Conservation (phyloP, 192 early-diverging fungal genomes). For the Paraglomus brasilianum region DNA sequence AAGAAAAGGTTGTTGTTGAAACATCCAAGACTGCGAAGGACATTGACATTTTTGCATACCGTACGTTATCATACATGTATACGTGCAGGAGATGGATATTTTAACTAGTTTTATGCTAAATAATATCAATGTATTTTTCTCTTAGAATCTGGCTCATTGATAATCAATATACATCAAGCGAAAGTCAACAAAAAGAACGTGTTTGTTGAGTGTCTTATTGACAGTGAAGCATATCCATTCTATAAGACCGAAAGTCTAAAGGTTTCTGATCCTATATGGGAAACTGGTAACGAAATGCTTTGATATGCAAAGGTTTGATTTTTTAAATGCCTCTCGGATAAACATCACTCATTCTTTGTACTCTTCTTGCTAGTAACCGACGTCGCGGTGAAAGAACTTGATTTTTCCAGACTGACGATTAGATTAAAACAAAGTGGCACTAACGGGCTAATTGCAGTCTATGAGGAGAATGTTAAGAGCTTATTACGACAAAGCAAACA, state of each 20-base stretch:
- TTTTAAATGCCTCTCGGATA: neutral
- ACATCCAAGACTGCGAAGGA: too few species aligned
- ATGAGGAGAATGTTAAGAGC: neutral
- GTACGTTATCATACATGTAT: too few species aligned
- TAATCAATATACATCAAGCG: conserved; percentile 10
- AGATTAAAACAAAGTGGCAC: conserved; percentile 38
- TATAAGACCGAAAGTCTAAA: neutral
- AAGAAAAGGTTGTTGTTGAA: conserved; percentile 15
- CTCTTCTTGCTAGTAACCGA: conserved; percentile 25
- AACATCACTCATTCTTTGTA: neutral
- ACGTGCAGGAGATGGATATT: neutral
- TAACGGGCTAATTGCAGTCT: neutral
- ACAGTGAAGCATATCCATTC: conserved; percentile 8
- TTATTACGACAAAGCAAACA: neutral
- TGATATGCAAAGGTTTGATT: too few species aligned
- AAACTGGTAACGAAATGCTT: neutral
- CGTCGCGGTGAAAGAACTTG: conserved; percentile 57
- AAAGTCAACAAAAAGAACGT: conserved; percentile 15
- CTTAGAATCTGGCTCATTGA: conserved; percentile 23
- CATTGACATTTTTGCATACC: too few species aligned
- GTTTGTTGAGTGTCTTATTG: conserved; percentile 4
- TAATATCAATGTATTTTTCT: neutral
- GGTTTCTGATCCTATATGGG: neutral
- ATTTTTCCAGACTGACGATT: conserved; percentile 52
- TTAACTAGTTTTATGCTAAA: neutral